These are phyloP conservation scores for Stachybotrys chlorohalonatus DNA, from an alignment of 2,329 filamentous ascomycete genomes.

Conservation along the genomic window DNA sequence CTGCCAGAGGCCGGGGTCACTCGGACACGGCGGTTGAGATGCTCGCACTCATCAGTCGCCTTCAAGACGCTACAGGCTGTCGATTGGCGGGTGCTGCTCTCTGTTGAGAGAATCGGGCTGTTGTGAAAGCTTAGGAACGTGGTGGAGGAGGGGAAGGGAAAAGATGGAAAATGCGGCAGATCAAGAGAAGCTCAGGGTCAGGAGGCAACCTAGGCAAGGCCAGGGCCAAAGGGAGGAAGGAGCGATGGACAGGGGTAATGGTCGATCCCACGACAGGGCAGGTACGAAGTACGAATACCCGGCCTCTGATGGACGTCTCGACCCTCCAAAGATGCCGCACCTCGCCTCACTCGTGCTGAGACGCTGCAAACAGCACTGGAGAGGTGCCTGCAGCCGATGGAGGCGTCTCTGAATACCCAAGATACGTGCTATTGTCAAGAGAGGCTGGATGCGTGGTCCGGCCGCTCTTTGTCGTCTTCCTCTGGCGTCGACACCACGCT, in stretches of 20 bases:
- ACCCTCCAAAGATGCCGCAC: too few species aligned
- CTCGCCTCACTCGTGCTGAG: too few species aligned
- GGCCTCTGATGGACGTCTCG: too few species aligned
- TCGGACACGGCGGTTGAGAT: background rate
- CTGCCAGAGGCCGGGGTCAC: background rate
- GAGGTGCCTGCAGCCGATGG: too few species aligned
- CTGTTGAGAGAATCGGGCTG: too few species aligned
- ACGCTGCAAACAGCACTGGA: too few species aligned
- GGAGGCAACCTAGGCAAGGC: background rate
- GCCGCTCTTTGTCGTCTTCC: too few species aligned
- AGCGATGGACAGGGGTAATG: background rate
- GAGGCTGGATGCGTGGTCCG: too few species aligned
- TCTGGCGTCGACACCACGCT: background rate
- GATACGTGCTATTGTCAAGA: too few species aligned
- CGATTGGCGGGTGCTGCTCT: too few species aligned
- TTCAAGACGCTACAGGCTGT: background rate
- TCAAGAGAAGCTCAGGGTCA: background rate
- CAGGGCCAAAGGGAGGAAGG: background rate
- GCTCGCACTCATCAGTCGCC: background rate
- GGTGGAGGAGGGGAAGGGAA: background rate
- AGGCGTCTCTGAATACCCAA: too few species aligned
- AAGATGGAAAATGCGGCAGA: background rate
- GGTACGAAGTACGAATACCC: too few species aligned
- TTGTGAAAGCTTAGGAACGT: background rate
- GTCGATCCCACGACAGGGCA: background rate